phyloP scores from a whole-genome alignment of 495 filamentous ascomycete genomes.

The Podospora comata region DNA sequence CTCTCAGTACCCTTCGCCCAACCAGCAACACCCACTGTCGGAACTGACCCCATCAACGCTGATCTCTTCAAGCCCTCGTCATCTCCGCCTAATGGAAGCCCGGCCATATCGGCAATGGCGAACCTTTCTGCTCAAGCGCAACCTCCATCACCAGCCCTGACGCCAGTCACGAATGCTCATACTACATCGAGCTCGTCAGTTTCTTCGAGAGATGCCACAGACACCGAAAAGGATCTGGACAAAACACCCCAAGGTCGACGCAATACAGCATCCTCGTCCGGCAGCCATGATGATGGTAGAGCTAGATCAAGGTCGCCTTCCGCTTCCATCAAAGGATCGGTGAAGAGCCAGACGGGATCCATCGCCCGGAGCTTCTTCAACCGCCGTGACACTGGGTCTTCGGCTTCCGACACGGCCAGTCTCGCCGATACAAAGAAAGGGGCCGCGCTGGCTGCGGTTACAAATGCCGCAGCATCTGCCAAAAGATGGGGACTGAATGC shows the following conservation, averaged over 20 bases:
- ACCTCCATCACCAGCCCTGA: constrained; percentile 50
- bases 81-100: constrained; percentile 49
- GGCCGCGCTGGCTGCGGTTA: constrained; percentile 56
- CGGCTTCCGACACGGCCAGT: constrained; percentile 25
- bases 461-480: constrained; percentile 70
- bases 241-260: constrained; percentile 39
- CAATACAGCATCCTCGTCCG: constrained; percentile 43
- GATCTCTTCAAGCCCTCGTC: constrained; percentile 50
- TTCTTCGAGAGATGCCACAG: constrained; percentile 33
- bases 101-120: constrained; percentile 61
- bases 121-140: constrained; percentile 62
- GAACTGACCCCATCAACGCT: constrained; percentile 58
- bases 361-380: constrained; percentile 39
- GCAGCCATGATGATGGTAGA: constrained; percentile 28
- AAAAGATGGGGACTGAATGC: constrained; percentile 82
- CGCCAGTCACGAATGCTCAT: constrained; percentile 48
- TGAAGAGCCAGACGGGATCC: constrained; percentile 38
- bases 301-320: constrained; percentile 31
- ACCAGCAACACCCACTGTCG: constrained; percentile 61
- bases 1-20: constrained; percentile 59
- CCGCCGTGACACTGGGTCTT: constrained; percentile 35
- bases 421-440: constrained; percentile 36
- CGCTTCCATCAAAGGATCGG: constrained; percentile 34
- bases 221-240: constrained; percentile 36
- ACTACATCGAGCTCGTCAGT: constrained; percentile 41